phyloP scores from a whole-genome alignment of 169 alveolate genomes.

The Eimeria falciformis region DNA sequence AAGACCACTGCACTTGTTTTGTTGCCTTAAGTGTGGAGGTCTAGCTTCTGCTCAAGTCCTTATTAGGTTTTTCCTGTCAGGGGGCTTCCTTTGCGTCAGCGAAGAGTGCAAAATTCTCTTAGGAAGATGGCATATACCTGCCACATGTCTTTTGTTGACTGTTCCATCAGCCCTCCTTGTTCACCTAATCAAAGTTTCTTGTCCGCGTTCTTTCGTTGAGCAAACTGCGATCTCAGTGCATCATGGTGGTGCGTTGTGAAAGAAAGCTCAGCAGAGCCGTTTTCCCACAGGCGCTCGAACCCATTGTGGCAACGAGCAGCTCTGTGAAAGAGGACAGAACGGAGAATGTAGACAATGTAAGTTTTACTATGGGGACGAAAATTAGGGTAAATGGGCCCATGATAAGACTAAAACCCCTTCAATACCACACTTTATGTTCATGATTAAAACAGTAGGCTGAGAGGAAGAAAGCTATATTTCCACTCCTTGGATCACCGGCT shows the following conservation, averaged over 20 bases:
- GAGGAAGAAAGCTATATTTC: background rate
- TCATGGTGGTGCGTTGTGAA: background rate
- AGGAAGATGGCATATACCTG: no score
- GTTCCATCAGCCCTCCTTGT: background rate
- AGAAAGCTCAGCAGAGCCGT: slow-evolving; percentile 62
- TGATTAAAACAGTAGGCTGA: background rate
- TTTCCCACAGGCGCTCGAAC: slow-evolving; percentile 68
- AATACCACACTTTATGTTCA: no score
- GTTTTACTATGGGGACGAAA: no score
- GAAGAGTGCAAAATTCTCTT: no score
- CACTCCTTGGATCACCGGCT: slow-evolving; percentile 5
- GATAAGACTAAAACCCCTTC: no score
- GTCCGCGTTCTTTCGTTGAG: slow-evolving; percentile 50
- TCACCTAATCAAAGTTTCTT: slow-evolving; percentile 39
- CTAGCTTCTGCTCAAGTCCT: no score
- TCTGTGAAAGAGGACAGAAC: slow-evolving; percentile 3
- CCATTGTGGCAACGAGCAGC: slow-evolving; percentile 64
- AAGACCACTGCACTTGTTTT: background rate
- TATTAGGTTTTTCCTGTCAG: no score
- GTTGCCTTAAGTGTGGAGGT: no score
- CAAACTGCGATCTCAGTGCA: slow-evolving; percentile 28
- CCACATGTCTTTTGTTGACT: no score
- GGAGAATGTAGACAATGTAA: no score
- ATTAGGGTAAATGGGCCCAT: no score
- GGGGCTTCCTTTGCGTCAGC: no score